These are phyloP conservation scores for Venturia aucupariae DNA, from an alignment of 2,329 filamentous ascomycete species.

Conservation along the genomic window DNA sequence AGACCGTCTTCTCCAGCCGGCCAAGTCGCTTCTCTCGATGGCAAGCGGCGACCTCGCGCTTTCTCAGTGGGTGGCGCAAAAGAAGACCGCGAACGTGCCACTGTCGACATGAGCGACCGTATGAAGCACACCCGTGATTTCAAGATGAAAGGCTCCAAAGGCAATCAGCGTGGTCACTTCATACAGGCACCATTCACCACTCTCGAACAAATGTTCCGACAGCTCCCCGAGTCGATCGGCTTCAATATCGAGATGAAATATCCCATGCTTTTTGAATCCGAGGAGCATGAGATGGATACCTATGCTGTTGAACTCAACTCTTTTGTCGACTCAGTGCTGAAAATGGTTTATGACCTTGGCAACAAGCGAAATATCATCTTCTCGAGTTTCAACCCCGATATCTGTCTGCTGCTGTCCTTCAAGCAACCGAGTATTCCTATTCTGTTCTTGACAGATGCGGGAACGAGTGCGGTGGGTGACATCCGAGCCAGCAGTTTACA, in stretches of 20 bases:
- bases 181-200: constrained; percentile 96
- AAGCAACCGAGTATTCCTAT: constrained; percentile 97
- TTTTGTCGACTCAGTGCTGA: constrained; percentile 88
- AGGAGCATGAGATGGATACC: constrained; percentile 93
- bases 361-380: constrained; percentile 88
- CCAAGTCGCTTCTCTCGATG: neutral
- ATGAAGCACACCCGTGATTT: constrained; percentile 98
- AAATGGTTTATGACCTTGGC: constrained; percentile 79
- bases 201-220: constrained; percentile 82
- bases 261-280: constrained; percentile 91
- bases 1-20: constrained; percentile 33
- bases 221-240: constrained; percentile 71
- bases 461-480: constrained; percentile 71
- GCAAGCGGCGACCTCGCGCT: constrained; percentile 37
- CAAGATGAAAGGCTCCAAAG: constrained; percentile 92
- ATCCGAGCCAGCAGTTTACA: constrained; percentile 85
- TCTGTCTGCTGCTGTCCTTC: constrained; percentile 87
- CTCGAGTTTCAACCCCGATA: constrained; percentile 94
- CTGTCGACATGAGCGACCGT: constrained; percentile 57
- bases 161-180: constrained; percentile 84
- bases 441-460: constrained; percentile 86
- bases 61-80: constrained; percentile 51
- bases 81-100: constrained; percentile 23
- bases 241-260: constrained; percentile 99
- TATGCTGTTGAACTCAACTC: constrained; percentile 94